Base-by-base conservation (phyloP, 2,329 filamentous ascomycete genomes). In the Colletotrichum noveboracense region DNA sequence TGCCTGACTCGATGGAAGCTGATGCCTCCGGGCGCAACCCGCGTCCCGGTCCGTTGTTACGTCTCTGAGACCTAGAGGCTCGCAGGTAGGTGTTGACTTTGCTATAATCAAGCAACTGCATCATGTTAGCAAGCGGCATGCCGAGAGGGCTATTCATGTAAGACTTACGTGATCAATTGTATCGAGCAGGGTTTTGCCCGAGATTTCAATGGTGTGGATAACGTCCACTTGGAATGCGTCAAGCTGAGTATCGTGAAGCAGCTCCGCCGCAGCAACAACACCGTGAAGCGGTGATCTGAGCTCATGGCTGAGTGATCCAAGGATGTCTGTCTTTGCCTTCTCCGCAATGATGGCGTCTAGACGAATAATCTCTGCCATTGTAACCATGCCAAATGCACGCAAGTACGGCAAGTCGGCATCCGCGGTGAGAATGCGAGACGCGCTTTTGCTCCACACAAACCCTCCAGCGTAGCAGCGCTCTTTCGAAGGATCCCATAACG, bases 271-370 rank as follows among this genome's bases (percentile, higher is more conserved):
- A 1, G 88, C 89, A 3, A 92, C 82, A 36, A 92, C 90, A 2
- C 90, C 90, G 76, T 92, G 90, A 1, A 92, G 83, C 3, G 90
- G 90, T 5, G 87, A 90, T 18, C 90, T 84, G 8, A 92, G 81
- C 77, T 92, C 90, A 79, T 92, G 90, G 28, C 88, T 90, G 60
- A 92, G 87, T 9, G 88, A 91, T 1, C 88, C 89, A 26, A 92
- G 87, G 76, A 92, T 89, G 72, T 90, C 89, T 0, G 87, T 87
- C 80, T 90, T 90, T 52, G 88, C 87, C 76, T 83, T 83, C 66
- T 84, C 84, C 8, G 84, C 82, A 18, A 80, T 77, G 6, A 82
- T 61, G 0, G 81, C 80, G 56, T 85, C 81, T 3, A 91, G 78
- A 10, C 89, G 85, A 2, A 87, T 86, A 9, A 92, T 83, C 74